Conservation (phyloP, 164 flowering plant genomes). For the Vitis labrusca region DNA sequence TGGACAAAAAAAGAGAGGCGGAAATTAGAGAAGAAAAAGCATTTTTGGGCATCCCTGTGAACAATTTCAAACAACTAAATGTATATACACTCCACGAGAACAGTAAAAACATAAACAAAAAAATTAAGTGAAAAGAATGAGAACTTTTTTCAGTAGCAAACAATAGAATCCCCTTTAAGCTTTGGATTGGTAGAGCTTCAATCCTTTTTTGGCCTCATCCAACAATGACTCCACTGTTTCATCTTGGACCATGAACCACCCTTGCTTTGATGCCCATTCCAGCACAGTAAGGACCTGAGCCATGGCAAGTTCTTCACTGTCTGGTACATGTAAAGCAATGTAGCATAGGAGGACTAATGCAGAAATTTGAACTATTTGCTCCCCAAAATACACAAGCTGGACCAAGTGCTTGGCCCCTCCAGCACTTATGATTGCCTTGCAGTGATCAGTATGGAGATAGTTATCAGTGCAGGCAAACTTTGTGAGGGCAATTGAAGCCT, state of each 20-base stretch:
- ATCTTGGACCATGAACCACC: constrained; percentile 23
- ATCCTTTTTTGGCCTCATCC: constrained; percentile 39
- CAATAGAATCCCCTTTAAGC: constrained; percentile 34
- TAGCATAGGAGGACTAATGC: constrained; percentile 40
- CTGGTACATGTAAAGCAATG: constrained; percentile 49
- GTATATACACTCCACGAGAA: constrained; percentile 25
- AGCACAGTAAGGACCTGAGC: constrained; percentile 48
- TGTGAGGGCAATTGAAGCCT: constrained; percentile 45
- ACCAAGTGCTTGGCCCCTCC: constrained; percentile 54
- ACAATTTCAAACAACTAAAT: constrained; percentile 1
- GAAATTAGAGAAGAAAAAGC: neutral
- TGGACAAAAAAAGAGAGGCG: neutral
- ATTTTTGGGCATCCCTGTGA: neutral
- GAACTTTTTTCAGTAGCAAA: neutral
- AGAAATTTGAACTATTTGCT: constrained; percentile 34
- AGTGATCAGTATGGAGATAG: constrained; percentile 49
- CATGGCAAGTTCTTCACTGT: constrained; percentile 48
- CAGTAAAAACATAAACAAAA: neutral
- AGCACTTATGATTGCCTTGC: constrained; percentile 46
- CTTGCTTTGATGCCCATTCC: constrained; percentile 60
- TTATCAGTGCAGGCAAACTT: constrained; percentile 52
- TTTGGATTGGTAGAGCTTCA: constrained; percentile 64
- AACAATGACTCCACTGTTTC: constrained; percentile 33
- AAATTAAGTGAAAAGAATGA: neutral
- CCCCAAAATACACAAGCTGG: constrained; percentile 55